Evolutionary conservation across 2,329 filamentous ascomycete species (phyloP), one percentile per base, ranked within the genome.

Genomic region (Eutypa lata): DNA sequence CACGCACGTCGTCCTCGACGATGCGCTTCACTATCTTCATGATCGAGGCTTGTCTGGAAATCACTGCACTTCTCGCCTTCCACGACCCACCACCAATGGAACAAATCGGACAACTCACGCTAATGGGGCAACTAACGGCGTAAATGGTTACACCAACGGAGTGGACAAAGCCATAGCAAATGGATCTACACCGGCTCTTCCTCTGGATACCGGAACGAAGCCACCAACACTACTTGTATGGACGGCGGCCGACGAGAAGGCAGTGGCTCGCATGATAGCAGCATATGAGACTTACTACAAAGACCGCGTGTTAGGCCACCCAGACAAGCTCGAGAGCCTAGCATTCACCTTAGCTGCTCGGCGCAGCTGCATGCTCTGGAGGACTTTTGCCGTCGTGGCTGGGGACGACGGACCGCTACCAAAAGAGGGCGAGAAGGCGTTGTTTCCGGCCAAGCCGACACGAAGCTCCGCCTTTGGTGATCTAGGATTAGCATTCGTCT

Each of bases 311-410:
- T 22, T 21, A 5, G 24, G 51, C 2, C 13, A 49, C 14, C 19
- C 35, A 3, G 24, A 18, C 7, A 47, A 43, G 7, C 48, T 62
- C 7, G 47, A 52, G 10, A 42, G 46, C 2, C 52, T 68, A 3
- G 62, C 60, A 0, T 61, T 57, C 22, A 66, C 62, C 1, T 51
- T 66, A 22, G 57, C 61, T 2, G 22, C 40, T 2, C 58, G 62
- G 7, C 56, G 64, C 13, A 65, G 49, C 26, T 38, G 40, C 10
- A 55, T 62, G 56, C 16, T 49, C 2, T 66, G 60, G 63, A 49
- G 62, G 2, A 53, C 59, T 1, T 65, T 58, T 21, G 54, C 55
- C 43, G 40, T 61, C 21, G 57, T 53, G 26, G 38, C 21, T 10
- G 26, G 26, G 26, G 26, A 5, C 26, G 26, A 31, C 26, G 26